These are phyloP conservation scores for Metschnikowia aberdeeniae DNA, from an alignment of 805 yeast genomes.

Conservation along the genomic window DNA sequence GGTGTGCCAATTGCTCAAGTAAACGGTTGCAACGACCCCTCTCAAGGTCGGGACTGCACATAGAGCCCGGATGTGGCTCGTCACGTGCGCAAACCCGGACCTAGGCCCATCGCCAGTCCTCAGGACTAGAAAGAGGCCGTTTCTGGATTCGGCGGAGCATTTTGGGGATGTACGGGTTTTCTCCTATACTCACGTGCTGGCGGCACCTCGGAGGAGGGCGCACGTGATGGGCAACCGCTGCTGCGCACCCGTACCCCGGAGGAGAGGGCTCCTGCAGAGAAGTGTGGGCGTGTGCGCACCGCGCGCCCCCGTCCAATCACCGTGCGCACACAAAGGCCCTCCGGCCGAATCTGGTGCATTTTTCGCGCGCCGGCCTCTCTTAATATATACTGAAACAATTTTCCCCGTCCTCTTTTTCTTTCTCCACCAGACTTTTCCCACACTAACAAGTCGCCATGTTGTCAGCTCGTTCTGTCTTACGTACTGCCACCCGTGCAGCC, in stretches of 20 bases:
- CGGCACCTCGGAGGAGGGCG: too few relatives aligned
- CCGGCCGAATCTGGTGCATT: conserved; percentile 20
- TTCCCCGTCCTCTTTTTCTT: conserved; percentile 15
- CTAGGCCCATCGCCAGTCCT: too few relatives aligned
- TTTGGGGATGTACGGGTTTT: too few relatives aligned
- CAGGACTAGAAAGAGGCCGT: too few relatives aligned
- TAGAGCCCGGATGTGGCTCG: too few relatives aligned
- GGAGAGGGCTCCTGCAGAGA: not conserved
- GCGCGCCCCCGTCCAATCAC: conserved; percentile 14
- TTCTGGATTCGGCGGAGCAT: too few relatives aligned
- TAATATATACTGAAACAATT: conserved; percentile 16
- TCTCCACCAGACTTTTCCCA: conserved; percentile 16
- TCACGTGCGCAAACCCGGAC: too few relatives aligned
- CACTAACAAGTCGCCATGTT: conserved; percentile 50
- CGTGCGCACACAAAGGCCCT: conserved; percentile 11
- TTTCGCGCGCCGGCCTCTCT: conserved; percentile 18
- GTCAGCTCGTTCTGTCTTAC: conserved; percentile 80
- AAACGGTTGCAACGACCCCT: too few relatives aligned
- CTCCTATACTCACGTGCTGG: too few relatives aligned
- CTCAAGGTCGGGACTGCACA: too few relatives aligned
- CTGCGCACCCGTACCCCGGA: not conserved
- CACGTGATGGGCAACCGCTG: not conserved
- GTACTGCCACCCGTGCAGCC: conserved; percentile 80
- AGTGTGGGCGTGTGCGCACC: not conserved
- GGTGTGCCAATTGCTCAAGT: too few relatives aligned